Base-by-base conservation (phyloP, 352 stramenopile genomes). In the Elongisporangium prolatum region DNA sequence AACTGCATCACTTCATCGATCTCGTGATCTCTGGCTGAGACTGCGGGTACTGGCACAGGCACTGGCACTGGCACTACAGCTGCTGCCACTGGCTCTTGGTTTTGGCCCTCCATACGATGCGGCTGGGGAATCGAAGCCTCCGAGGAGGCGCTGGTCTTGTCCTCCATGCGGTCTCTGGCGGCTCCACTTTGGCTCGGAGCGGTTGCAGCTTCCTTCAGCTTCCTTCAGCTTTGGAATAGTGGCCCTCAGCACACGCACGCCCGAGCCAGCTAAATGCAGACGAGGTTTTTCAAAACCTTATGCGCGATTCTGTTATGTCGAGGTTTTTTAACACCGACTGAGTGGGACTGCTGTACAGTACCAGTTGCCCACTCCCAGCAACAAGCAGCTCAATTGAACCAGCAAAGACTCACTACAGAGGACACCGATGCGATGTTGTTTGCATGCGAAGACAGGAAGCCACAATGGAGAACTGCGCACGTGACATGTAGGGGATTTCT, bases 1-100 rank as follows among this genome's bases (percentile, higher is more conserved):
- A 93, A 95, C 50, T 89, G 75, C 86, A 95, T 95, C 24, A 95
- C 77, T 47, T 95, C 86, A 56, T 91, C 86, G 57, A 95, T 91
- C 69, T 95, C 81, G 28, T 74, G 69, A 54, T 91, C 83, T 54
- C 76, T 76, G 54, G 68, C 57, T 6, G 58, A 57, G 21, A 58
- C 54, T 18, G 21, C 34, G 10, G 34, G 34, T 13, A 13, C 34
- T 13, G 28, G 6, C 17, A 13, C 34, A 17, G 34, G 24, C 24
- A 34, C 24, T 34, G 24, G 24, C 3, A 7, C 24, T 34, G 24
- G 24, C n/a, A n/a, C n/a, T n/a, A n/a, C n/a, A n/a, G n/a, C 28
- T 38, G 28, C 28, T 38, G 6, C 28, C 28, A 38, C 28, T 38
- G 28, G 28, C 13, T 6, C 28, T 38, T 38, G 28, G 6, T 3